phyloP scores from a whole-genome alignment of 2,329 filamentous ascomycete species.

The Septoria linicola region DNA sequence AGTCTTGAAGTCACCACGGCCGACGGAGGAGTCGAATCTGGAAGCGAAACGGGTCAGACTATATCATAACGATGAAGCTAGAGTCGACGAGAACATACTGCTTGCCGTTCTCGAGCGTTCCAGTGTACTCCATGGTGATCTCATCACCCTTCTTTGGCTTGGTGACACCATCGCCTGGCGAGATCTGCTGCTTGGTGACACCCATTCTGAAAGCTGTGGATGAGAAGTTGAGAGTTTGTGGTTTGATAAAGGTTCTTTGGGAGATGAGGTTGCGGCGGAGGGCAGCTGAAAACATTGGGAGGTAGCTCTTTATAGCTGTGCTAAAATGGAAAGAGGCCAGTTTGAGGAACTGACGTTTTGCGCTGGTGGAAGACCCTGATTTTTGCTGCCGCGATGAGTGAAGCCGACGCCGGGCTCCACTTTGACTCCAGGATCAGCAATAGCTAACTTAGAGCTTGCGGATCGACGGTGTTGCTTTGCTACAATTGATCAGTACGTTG shows the following conservation, averaged over 20 bases:
- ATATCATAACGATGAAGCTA: too few relatives aligned
- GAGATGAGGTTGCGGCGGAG: slow-evolving; percentile 11
- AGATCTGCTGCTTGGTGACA: slow-evolving; percentile 67
- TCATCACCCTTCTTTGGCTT: slow-evolving; percentile 65
- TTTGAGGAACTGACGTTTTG: slow-evolving; percentile 5
- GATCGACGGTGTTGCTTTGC: too few relatives aligned
- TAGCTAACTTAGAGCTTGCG: too few relatives aligned
- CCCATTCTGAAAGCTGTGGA: slow-evolving; percentile 41
- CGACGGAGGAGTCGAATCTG: slow-evolving; percentile 87
- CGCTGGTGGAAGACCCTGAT: too few relatives aligned
- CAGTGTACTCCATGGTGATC: slow-evolving; percentile 88
- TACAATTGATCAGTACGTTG: too few relatives aligned
- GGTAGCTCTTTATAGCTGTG: background rate
- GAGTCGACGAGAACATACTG: slow-evolving; percentile 62
- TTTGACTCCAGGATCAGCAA: too few relatives aligned
- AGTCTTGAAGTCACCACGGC: slow-evolving; percentile 72
- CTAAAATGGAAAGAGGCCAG: background rate
- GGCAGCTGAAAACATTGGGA: slow-evolving; percentile 4
- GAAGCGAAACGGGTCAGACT: background rate
- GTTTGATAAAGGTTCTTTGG: slow-evolving; percentile 6
- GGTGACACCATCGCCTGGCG: slow-evolving; percentile 61
- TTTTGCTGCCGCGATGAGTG: too few relatives aligned
- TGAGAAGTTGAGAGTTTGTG: slow-evolving; percentile 10
- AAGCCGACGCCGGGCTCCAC: too few relatives aligned
- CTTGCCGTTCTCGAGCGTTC: slow-evolving; percentile 69